Evolutionary conservation across 2,329 filamentous ascomycete genomes (phyloP).

Genomic region (Beauveria sp.): DNA sequence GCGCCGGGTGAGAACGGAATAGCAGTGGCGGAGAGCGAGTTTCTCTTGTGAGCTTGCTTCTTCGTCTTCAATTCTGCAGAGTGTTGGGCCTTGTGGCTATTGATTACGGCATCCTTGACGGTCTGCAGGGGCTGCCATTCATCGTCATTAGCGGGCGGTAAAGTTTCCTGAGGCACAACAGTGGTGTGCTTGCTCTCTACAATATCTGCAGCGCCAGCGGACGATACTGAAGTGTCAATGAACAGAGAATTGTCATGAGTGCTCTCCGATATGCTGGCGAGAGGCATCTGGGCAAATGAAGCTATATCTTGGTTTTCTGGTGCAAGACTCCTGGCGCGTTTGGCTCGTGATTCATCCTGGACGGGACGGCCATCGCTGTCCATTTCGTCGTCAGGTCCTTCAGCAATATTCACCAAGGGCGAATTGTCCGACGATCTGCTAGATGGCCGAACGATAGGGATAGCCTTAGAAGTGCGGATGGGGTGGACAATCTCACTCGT

Average conservation of each 20-base stretch:
- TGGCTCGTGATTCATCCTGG: slow-evolving; percentile 62
- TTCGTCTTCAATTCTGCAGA: slow-evolving; percentile 6
- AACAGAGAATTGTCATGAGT: slow-evolving; percentile 36
- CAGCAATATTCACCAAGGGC: slow-evolving; percentile 14
- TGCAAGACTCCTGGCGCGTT: slow-evolving; percentile 61
- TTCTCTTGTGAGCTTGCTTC: slow-evolving; percentile 5
- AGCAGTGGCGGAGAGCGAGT: slow-evolving; percentile 61
- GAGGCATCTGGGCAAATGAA: slow-evolving; percentile 51
- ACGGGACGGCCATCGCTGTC: slow-evolving; percentile 54
- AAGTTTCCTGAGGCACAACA: slow-evolving; percentile 45
- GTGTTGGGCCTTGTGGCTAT: slow-evolving; percentile 19
- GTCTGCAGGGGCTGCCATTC: slow-evolving; percentile 5
- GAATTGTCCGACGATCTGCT: slow-evolving; percentile 36
- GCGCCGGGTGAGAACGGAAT: slow-evolving; percentile 55
- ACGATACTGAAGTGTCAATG: slow-evolving; percentile 46
- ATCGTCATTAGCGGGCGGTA: slow-evolving; percentile 26
- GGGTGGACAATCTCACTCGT: slow-evolving; percentile 56
- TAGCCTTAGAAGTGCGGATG: slow-evolving; percentile 68
- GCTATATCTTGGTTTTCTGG: slow-evolving; percentile 67
- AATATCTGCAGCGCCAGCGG: slow-evolving; percentile 44
- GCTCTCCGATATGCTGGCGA: slow-evolving; percentile 14
- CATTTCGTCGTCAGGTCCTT: slow-evolving; percentile 20
- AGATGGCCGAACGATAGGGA: slow-evolving; percentile 68
- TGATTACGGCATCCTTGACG: slow-evolving; percentile 32
- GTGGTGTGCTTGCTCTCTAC: slow-evolving; percentile 46